phyloP scores from a whole-genome alignment of 495 filamentous ascomycete species.

The Tetracladium marchalianum region DNA sequence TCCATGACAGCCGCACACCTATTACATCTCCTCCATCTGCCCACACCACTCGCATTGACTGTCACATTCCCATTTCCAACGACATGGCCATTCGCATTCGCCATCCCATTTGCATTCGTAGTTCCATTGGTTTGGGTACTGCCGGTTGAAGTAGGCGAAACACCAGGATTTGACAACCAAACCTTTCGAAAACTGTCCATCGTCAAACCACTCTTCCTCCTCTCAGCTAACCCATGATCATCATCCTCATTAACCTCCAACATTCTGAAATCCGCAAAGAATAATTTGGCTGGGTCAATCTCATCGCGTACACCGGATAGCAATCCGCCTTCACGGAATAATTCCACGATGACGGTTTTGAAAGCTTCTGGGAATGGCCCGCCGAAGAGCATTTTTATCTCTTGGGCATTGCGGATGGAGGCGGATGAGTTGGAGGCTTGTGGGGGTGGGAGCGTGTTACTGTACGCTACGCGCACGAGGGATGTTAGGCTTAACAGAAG shows the following conservation, averaged over 20 bases:
- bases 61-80: conserved; percentile 3
- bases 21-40: conserved; percentile 44
- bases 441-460: conserved; percentile 22
- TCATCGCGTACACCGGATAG: conserved; percentile 28
- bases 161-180: conserved; percentile 11
- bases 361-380: conserved; percentile 35
- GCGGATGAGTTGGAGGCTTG: conserved; percentile 7
- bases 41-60: conserved; percentile 11
- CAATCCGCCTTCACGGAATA: conserved; percentile 29
- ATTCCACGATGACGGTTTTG: conserved; percentile 33
- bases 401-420: conserved; percentile 21
- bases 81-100: conserved; percentile 3
- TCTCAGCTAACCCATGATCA: background rate
- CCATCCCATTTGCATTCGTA: conserved; percentile 7
- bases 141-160: no score
- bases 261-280: conserved; percentile 38
- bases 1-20: conserved; percentile 56
- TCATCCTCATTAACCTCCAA: conserved; percentile 35
- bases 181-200: conserved; percentile 18
- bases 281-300: conserved; percentile 35
- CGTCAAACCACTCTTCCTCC: conserved; percentile 5
- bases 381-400: conserved; percentile 39
- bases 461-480: conserved; percentile 38
- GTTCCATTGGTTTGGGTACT: no score
- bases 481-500: conserved; percentile 31